Evolutionary conservation across 1,284 basidiomycete genomes (phyloP), one percentile per base, ranked within the genome.

Genomic region (Tilletia walkeri): DNA sequence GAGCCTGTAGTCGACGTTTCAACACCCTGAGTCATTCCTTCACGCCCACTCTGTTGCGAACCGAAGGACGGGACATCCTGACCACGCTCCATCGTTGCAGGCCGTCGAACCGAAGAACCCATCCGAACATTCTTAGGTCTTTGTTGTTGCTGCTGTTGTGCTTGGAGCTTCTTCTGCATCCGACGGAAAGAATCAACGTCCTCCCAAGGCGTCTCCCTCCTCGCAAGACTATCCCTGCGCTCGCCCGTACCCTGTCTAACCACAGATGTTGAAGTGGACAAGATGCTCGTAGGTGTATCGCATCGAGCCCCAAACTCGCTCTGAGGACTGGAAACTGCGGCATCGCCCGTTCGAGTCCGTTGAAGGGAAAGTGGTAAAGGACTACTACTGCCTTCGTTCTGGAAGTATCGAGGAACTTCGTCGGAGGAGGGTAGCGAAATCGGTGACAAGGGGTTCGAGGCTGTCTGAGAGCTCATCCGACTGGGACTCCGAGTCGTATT

Each of bases 151-250:
- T 53, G 7, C 49, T 24, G 50, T 18, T 53, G 12, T 7, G 12
- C 12, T 1, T 53, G 18, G 10, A 18, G 7, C 50, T 53, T 24
- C 18, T 24, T 18, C 50, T 53, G 50, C 50, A 18, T 53, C 50
- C 50, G 7, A 10, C 50, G 50, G 16, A 53, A 53, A 10, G 50
- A 18, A 53, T 53, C 50, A 18, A 53, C 50, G 20, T 53, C 50
- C 50, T 53, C 50, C 50, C 50, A 53, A 53, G 50, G 50, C 7
- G 50, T 53, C 50, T 53, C 50, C 18, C 50, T 18, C 50, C 50
- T 18, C 6, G 20, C 50, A 3, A 53, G 50, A 53, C 50, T 53
- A 18, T 53, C 50, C 12, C 50, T 10, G 7, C 50, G 16, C 50
- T 53, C 50, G 16, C 50, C 50, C 24, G 24, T 30, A 53, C 50